Conservation (phyloP, 108 stramenopile species). For the Conticribra weissflogii region DNA sequence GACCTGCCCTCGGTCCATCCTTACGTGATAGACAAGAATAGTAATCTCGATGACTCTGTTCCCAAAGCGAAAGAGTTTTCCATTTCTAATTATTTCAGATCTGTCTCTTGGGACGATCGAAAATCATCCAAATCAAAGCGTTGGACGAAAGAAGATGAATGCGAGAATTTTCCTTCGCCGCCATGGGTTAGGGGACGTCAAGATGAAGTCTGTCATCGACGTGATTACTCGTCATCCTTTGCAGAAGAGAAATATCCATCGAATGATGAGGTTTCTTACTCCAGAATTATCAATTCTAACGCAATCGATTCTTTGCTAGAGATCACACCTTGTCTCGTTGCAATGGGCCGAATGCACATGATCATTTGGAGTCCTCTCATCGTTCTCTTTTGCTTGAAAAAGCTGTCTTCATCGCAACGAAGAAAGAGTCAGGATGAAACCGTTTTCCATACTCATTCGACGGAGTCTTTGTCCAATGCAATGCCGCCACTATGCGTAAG, state of each 20-base stretch:
- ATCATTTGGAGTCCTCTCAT: constrained; percentile 33
- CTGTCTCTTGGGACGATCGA: constrained; percentile 6
- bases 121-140: constrained; percentile 1
- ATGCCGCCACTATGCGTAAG: too few relatives aligned
- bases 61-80: constrained; percentile 16
- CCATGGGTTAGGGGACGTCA: constrained; percentile 1
- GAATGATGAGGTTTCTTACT: neutral
- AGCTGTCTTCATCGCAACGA: constrained; percentile 3
- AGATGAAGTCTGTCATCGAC: constrained; percentile 1
- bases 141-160: constrained; percentile 4
- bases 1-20: constrained; percentile 39
- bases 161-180: constrained; percentile 3
- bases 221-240: neutral
- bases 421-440: too few relatives aligned
- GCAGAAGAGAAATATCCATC: neutral
- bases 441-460: too few relatives aligned
- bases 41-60: neutral
- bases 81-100: constrained; percentile 20
- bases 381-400: constrained; percentile 26
- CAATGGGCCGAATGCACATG: constrained; percentile 20
- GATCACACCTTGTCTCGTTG: constrained; percentile 27
- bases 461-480: too few relatives aligned
- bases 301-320: constrained; percentile 23
- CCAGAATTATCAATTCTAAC: neutral
- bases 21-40: constrained; percentile 1